Evolutionary conservation across 192 early-diverging fungal genomes (phyloP).

Genomic region (Coemansia sp.): DNA sequence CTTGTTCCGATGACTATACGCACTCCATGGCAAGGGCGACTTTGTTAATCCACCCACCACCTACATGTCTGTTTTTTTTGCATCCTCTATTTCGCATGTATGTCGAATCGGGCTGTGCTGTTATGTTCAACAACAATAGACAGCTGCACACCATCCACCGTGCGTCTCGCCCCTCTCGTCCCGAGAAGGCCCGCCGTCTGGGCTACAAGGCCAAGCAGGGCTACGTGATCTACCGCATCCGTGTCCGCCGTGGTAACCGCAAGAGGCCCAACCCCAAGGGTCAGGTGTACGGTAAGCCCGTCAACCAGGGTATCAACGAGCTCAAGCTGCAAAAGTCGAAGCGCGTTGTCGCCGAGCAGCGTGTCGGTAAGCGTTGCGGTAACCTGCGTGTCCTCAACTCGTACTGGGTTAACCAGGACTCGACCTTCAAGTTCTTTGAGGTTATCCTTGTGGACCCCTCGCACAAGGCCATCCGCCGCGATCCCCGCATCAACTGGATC

Average conservation of each 20-base stretch:
- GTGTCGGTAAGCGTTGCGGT: conserved; percentile 95
- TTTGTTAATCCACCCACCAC: conserved; percentile 39
- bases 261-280: conserved; percentile 98
- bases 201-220: conserved; percentile 99
- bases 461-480: conserved; percentile 99
- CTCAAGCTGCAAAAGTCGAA: conserved; percentile 98
- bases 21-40: conserved; percentile 38
- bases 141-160: conserved; percentile 99
- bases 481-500: conserved; percentile 99
- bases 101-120: conserved; percentile 4
- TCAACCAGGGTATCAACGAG: conserved; percentile 96
- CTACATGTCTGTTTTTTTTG: background rate
- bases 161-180: conserved; percentile 96
- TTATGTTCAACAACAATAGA: conserved; percentile 47
- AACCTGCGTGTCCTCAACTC: conserved; percentile 99
- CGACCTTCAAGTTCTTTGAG: conserved; percentile 99
- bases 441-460: conserved; percentile 97
- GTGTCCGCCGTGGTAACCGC: conserved; percentile 98
- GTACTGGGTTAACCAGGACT: conserved; percentile 99
- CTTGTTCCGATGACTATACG: conserved; percentile 53
- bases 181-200: conserved; percentile 98
- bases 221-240: conserved; percentile 98
- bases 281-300: conserved; percentile 98
- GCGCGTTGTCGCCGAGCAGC: conserved; percentile 94
- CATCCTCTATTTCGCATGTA: conserved; percentile 1